These are phyloP conservation scores for Epichloe amarillans DNA, from an alignment of 2,329 filamentous ascomycete species.

Conservation along the genomic window DNA sequence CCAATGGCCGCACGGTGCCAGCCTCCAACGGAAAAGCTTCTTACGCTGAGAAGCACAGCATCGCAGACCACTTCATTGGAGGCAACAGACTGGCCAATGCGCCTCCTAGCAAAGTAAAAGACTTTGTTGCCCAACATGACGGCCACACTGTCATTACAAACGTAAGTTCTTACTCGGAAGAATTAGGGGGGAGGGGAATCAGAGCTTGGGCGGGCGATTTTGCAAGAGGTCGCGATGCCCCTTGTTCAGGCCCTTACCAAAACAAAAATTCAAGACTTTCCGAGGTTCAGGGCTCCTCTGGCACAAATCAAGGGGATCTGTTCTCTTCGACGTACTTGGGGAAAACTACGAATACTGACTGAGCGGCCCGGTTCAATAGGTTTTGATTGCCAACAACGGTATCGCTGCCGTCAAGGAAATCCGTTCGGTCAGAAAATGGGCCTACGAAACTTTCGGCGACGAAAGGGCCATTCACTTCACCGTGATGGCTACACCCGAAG, in stretches of 20 bases:
- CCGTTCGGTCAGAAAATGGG: constrained; percentile 98
- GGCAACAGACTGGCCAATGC: constrained; percentile 80
- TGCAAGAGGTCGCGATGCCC: neutral
- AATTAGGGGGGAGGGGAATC: neutral
- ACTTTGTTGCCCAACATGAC: constrained; percentile 80
- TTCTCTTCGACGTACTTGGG: neutral
- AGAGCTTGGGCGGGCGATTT: neutral
- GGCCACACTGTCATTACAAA: constrained; percentile 98
- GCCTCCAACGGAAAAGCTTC: constrained; percentile 46
- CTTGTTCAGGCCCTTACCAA: too few relatives aligned
- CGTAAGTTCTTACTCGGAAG: constrained; percentile 40
- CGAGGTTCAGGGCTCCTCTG: neutral
- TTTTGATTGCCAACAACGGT: constrained; percentile 98
- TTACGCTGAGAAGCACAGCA: constrained; percentile 67
- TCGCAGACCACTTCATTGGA: constrained; percentile 92
- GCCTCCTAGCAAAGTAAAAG: constrained; percentile 76
- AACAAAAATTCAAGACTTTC: too few relatives aligned
- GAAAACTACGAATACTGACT: neutral
- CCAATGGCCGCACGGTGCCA: constrained; percentile 36
- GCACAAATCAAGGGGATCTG: neutral
- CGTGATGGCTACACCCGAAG: constrained; percentile 98
- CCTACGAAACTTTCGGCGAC: constrained; percentile 98
- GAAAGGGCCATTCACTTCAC: constrained; percentile 98
- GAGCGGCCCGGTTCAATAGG: constrained; percentile 35
- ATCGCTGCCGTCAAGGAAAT: constrained; percentile 99